Evolutionary conservation across 495 filamentous ascomycete species (phyloP).

Genomic region (Penicilliopsis zonata): DNA sequence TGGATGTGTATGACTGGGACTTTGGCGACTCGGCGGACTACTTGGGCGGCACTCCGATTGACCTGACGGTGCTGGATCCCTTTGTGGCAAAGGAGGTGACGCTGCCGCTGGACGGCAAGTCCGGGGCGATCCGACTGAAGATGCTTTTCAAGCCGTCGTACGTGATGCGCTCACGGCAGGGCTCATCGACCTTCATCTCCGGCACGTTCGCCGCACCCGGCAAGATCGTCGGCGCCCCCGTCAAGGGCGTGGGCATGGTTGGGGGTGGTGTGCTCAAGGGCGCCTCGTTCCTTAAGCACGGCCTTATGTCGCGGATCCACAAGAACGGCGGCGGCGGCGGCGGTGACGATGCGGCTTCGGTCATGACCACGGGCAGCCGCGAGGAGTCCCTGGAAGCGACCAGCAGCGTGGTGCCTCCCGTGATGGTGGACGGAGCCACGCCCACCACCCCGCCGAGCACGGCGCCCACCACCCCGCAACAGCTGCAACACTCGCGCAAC

Average conservation of each 20-base stretch:
- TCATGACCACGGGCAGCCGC: constrained; percentile 16
- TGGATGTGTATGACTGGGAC: constrained; percentile 89
- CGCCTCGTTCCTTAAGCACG: constrained; percentile 73
- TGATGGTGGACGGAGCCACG: constrained; percentile 3
- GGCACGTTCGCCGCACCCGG: constrained; percentile 87
- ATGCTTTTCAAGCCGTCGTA: constrained; percentile 93
- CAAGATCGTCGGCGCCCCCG: constrained; percentile 82
- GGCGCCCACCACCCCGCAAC: constrained; percentile 25
- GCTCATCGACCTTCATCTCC: constrained; percentile 84
- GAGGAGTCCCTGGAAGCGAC: constrained; percentile 24
- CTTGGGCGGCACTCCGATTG: constrained; percentile 64
- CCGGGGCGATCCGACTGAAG: constrained; percentile 66
- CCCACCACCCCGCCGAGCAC: constrained; percentile 21
- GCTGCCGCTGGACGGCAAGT: constrained; percentile 80
- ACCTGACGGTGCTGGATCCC: constrained; percentile 72
- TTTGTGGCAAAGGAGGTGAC: constrained; percentile 62
- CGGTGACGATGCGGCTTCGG: constrained; percentile 3
- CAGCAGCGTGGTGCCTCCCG: constrained; percentile 18
- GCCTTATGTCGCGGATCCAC: constrained; percentile 47
- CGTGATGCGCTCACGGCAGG: constrained; percentile 75
- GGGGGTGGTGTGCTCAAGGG: constrained; percentile 77
- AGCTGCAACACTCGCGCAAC: constrained; percentile 46
- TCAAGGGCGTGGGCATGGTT: constrained; percentile 78
- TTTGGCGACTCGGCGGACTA: constrained; percentile 86
- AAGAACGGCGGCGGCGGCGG: constrained; percentile 41